A percentile compares a stretch with the other conserved stretches of the same genome.
phyloP scores from a whole-genome alignment of 768 basidiomycete genomes.

The Collybiopsis confluens region DNA sequence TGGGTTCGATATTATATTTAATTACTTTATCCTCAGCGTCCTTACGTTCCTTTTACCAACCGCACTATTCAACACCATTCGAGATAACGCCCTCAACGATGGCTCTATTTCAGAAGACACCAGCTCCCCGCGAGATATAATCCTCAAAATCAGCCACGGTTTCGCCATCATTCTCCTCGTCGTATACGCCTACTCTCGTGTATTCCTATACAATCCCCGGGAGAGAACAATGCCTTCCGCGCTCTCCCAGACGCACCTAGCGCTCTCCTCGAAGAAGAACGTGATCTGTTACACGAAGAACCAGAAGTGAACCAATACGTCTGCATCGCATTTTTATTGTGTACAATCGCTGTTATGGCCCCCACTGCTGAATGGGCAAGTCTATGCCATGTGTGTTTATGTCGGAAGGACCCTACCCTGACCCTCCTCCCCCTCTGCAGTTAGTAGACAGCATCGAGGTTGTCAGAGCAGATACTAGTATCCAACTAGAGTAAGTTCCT shows the following conservation, averaged over 20 bases:
- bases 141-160: slow-evolving; percentile 64
- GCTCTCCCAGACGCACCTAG: slow-evolving; percentile 40
- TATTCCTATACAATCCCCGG: slow-evolving; percentile 73
- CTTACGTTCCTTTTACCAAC: slow-evolving; percentile 4
- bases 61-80: background rate
- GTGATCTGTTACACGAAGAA: slow-evolving; percentile 29
- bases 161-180: slow-evolving; percentile 58
- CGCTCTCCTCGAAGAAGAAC: slow-evolving; percentile 37
- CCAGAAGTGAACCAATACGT: slow-evolving; percentile 65
- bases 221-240: slow-evolving; percentile 42
- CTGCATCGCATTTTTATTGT: slow-evolving; percentile 45
- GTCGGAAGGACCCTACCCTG: background rate
- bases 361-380: slow-evolving; percentile 67
- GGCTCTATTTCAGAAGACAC: slow-evolving; percentile 15
- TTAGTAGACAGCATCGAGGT: slow-evolving; percentile 61
- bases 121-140: slow-evolving; percentile 29
- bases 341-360: slow-evolving; percentile 60
- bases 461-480: slow-evolving; percentile 37
- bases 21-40: background rate
- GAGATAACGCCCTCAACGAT: background rate
- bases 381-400: slow-evolving; percentile 11
- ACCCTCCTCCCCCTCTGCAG: slow-evolving; percentile 24
- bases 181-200: slow-evolving; percentile 59
- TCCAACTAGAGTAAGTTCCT: slow-evolving; percentile 48
- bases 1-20: background rate